Evolutionary conservation across 2,329 filamentous ascomycete genomes (phyloP), one percentile per base, ranked within the genome.

Genomic region (Blumeriella jaapii): DNA sequence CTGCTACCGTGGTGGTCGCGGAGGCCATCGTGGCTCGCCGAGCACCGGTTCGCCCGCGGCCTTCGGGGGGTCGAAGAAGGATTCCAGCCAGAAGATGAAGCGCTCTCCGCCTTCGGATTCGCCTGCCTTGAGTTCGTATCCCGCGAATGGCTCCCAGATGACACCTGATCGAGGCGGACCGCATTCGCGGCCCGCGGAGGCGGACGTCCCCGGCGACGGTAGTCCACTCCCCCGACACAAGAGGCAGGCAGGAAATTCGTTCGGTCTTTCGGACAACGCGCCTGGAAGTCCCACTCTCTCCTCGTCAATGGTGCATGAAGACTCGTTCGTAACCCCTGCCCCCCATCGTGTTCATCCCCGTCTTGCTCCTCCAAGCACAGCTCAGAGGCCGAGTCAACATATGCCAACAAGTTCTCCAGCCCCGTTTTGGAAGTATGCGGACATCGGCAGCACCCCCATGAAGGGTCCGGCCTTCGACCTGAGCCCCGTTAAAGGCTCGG

Each of bases 351-450:
- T 84, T 41, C 74, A 82, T 42, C 82, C 83, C 18, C 74, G 72
- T 47, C 68, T 89, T 25, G 82, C 79, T 1, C 84, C 84, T 18
- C 82, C 83, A 0, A 86, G 80, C 51, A 89, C 83, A 5, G 75
- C 81, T 4, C 81, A 87, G 54, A 68, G 82, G 36, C 84, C 84
- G 7, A 87, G 81, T 53, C 81, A 86, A 52, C 83, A 85, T 56
- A 85, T 89, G 71, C 82, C 83, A 20, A 86, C 84, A 29, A 85
- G 79, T 48, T 86, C 81, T 19, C 84, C 84, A 0, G 84, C 84
- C 1, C 82, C 83, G 0, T 91, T 93, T 58, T 93, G 84, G 84
- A 86, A 83, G 56, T 91, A 82, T 57, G 77, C 81, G 25, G 81
- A 86, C 46, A 71, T 84, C 40, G 71, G 73, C 16, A 83, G 76